A percentile compares a stretch with the other conserved stretches of the same genome.
Conservation (phyloP, 352 stramenopile species). For the Phytopythium chamaehyphon region DNA sequence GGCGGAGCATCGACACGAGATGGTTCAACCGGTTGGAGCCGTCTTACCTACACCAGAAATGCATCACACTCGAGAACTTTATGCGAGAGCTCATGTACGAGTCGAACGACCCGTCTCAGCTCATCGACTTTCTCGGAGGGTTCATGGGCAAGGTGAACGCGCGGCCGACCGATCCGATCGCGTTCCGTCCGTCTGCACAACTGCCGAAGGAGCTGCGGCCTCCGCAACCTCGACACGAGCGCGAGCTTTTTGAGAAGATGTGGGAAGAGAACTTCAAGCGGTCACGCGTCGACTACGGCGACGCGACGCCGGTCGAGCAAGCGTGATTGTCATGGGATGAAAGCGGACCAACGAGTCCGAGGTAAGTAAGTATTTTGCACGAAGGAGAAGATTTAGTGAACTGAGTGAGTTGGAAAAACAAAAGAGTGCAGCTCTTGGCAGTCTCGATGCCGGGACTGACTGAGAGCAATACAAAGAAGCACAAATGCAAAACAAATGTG, state of each 20-base stretch:
- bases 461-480: neutral
- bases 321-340: no score
- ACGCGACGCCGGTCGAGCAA: slow-evolving; percentile 10
- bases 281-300: slow-evolving; percentile 75
- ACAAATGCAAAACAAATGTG: neutral
- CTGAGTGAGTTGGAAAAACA: neutral
- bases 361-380: slow-evolving; percentile 13
- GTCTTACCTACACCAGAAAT: slow-evolving; percentile 86
- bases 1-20: slow-evolving; percentile 73
- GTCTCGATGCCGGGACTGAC: neutral
- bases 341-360: neutral
- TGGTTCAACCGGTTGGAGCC: slow-evolving; percentile 88
- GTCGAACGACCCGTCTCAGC: slow-evolving; percentile 58
- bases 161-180: slow-evolving; percentile 56
- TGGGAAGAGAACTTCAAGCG: slow-evolving; percentile 97
- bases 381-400: neutral
- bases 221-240: slow-evolving; percentile 91
- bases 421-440: neutral
- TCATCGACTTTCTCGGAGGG: slow-evolving; percentile 82
- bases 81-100: slow-evolving; percentile 89
- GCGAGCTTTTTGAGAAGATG: slow-evolving; percentile 95
- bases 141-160: slow-evolving; percentile 79
- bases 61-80: slow-evolving; percentile 86
- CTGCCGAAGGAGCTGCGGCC: slow-evolving; percentile 87
- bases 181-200: slow-evolving; percentile 63